Evolutionary conservation across 805 yeast species (phyloP).

Genomic region (Lipomyces chichibuensis): DNA sequence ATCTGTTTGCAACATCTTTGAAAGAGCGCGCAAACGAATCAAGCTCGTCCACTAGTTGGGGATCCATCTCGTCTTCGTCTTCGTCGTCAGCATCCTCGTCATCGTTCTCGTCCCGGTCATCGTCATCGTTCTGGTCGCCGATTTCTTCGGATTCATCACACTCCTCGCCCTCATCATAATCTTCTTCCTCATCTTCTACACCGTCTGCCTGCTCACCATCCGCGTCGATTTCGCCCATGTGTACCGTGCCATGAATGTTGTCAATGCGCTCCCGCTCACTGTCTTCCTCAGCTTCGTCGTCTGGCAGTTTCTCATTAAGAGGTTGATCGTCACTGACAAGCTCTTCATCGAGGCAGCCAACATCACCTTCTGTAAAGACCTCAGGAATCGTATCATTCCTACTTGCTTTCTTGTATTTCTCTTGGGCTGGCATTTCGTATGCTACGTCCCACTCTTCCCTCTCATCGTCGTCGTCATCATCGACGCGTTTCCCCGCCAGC

Average conservation of each 20-base stretch:
- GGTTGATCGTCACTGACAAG: slow-evolving; percentile 3
- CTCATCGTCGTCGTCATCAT: slow-evolving; percentile 5
- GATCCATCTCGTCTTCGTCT: slow-evolving; percentile 39
- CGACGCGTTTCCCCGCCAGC: not conserved
- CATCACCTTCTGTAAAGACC: not conserved
- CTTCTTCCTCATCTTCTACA: slow-evolving; percentile 4
- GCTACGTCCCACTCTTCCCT: slow-evolving; percentile 3
- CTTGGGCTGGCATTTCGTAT: not conserved
- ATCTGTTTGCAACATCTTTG: slow-evolving; percentile 54
- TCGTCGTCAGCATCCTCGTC: slow-evolving; percentile 11
- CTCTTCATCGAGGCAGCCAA: slow-evolving; percentile 7
- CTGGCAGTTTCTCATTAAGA: not conserved
- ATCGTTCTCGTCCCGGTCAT: slow-evolving; percentile 8
- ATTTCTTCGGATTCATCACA: slow-evolving; percentile 19
- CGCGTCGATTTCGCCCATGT: not conserved
- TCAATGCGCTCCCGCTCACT: slow-evolving; percentile 3
- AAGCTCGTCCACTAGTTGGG: slow-evolving; percentile 63
- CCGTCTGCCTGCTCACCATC: slow-evolving; percentile 3
- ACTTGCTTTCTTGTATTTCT: not conserved
- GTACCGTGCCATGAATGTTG: not conserved
- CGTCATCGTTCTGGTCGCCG: slow-evolving; percentile 7
- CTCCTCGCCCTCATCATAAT: slow-evolving; percentile 17
- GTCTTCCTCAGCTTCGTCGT: slow-evolving; percentile 4
- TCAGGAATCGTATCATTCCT: not conserved
- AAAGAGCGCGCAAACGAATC: slow-evolving; percentile 57